Base-by-base conservation (phyloP, 805 yeast species). In the Hanseniaspora lindneri region DNA sequence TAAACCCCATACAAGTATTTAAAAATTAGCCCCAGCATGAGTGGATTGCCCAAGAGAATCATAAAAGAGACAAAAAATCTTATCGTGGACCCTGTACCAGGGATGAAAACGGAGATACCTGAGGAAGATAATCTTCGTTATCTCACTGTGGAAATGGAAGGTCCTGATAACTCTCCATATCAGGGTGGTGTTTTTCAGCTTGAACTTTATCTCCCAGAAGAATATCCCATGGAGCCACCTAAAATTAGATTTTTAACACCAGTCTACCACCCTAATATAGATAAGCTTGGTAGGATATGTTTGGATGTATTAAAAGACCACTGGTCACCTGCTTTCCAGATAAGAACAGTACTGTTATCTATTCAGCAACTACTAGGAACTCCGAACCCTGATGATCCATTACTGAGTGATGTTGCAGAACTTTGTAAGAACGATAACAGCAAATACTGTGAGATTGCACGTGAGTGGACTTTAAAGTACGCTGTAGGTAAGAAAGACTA, bases 261-360 rank as follows among this genome's bases (percentile, higher is more conserved):
- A 64, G 88, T 92, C 24, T 92, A 92, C 64, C 98, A 92, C 61
- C 98, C 95, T 37, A 92, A 92, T 64, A 92, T 92, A 56, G 98
- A 92, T 62, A 76, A 92, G 62, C 71, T 92, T 54, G 98, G 98
- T 8, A 74, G 98, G 54, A 89, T 92, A 58, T 92, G 98, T 67
- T 73, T 92, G 44, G 97, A 92, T 62, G 96, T 92, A 36, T 72
- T 92, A 61, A 92, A 89, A 67, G 75, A 84, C 57, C 88, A 89
- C 66, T 92, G 98, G 98, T 83, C 95, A 9, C 97, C 98, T 3
- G 98, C 98, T 0, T 71, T 89, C 52, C 97, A 92, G 63, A 92
- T 92, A 54, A 75, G 97, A 64, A 92, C 97, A 8, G 82, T 92
- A 21, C 68, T 92, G 53, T 70, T 92, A 50, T 84, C 95, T 9